Evolutionary conservation across 768 basidiomycete genomes (phyloP).

Genomic region (Suillus occidentalis): DNA sequence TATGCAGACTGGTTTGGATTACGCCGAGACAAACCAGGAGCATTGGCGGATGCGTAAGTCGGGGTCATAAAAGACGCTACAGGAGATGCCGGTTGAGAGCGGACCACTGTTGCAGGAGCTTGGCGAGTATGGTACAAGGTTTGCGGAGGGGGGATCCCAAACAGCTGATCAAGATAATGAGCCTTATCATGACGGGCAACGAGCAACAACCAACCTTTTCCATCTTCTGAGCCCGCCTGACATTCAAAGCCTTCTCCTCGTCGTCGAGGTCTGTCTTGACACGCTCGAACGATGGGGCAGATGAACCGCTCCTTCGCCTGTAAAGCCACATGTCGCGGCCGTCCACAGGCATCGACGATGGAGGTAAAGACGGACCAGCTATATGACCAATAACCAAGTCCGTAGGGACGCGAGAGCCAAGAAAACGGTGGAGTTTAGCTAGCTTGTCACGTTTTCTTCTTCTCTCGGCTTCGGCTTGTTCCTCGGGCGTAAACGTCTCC

Average conservation of each 20-base stretch:
- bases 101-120: conserved; percentile 34
- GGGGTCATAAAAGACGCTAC: conserved; percentile 13
- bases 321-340: conserved; percentile 44
- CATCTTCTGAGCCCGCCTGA: conserved; percentile 82
- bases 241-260: conserved; percentile 76
- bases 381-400: conserved; percentile 60
- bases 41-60: conserved; percentile 20
- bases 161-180: conserved; percentile 51
- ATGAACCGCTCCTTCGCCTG: conserved; percentile 54
- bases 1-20: conserved; percentile 57
- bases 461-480: conserved; percentile 59
- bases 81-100: conserved; percentile 29
- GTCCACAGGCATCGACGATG: conserved; percentile 30
- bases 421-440: conserved; percentile 80
- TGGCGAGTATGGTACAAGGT: conserved; percentile 72
- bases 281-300: conserved; percentile 52
- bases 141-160: conserved; percentile 79
- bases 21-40: conserved; percentile 24
- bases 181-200: neutral
- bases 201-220: conserved; percentile 58
- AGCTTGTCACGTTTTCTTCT: conserved; percentile 73
- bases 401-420: conserved; percentile 78
- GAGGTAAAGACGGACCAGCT: conserved; percentile 31
- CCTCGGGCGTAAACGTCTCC: conserved; percentile 51
- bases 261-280: conserved; percentile 70